phyloP scores from a whole-genome alignment of 306 rosid species.

The Ammopiptanthus mongolicus region DNA sequence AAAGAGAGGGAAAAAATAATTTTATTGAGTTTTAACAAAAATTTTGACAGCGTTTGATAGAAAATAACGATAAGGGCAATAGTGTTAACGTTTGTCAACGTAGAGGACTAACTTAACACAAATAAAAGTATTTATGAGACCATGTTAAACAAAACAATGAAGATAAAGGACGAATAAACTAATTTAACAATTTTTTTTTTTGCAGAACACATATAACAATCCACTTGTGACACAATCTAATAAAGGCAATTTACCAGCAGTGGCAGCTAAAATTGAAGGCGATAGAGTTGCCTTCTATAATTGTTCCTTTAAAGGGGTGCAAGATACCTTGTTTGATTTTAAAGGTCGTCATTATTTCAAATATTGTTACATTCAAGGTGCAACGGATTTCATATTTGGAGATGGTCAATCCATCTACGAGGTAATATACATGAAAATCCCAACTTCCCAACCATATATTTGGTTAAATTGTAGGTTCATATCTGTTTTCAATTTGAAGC shows the following conservation, averaged over 20 bases:
- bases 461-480: not conserved
- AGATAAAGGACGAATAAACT: no score
- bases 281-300: conserved; percentile 19
- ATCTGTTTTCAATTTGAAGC: not conserved
- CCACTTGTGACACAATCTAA: not conserved
- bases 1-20: no score
- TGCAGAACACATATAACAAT: conserved; percentile 25
- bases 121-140: no score
- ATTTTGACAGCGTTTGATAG: no score
- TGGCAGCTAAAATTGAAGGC: conserved; percentile 27
- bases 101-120: no score
- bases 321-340: conserved; percentile 35
- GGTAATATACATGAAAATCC: not conserved
- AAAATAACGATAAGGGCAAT: no score
- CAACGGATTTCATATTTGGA: conserved; percentile 36
- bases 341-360: conserved; percentile 31
- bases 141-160: no score
- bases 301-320: conserved; percentile 26
- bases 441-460: not conserved
- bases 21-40: no score
- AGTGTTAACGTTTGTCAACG: no score
- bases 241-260: not conserved
- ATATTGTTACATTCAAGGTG: conserved; percentile 33
- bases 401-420: conserved; percentile 33
- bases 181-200: no score